These are phyloP conservation scores for Solanum ossicruentum DNA, from an alignment of 257 asterid species.

Conservation along the genomic window DNA sequence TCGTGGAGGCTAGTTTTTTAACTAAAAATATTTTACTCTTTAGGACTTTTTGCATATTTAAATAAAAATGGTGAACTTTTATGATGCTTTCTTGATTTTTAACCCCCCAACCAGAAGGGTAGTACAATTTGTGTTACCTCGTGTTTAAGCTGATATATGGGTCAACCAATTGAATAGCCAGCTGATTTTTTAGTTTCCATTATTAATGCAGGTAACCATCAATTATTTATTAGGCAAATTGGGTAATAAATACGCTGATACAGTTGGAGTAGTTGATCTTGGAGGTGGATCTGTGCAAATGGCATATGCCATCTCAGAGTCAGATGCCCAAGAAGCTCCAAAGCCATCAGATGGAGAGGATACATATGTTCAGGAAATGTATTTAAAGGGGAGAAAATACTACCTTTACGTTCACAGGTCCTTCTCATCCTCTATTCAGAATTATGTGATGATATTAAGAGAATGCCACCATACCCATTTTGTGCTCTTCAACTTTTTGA, in stretches of 20 bases:
- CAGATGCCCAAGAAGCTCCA: constrained; percentile 35
- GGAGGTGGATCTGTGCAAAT: constrained; percentile 53
- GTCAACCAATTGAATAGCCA: not conserved
- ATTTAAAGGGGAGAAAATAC: constrained; percentile 28
- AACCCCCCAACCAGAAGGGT: not conserved
- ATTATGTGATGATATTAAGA: not conserved
- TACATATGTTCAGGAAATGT: constrained; percentile 27
- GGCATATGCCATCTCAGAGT: constrained; percentile 38
- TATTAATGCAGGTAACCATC: constrained; percentile 37
- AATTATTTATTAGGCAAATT: constrained; percentile 52
- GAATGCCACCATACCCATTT: not conserved
- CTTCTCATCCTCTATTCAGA: not conserved
- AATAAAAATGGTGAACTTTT: not conserved
- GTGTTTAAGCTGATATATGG: not conserved
- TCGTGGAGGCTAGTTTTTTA: not conserved
- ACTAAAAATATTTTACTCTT: not conserved
- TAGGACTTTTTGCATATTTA: not conserved
- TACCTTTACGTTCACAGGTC: constrained; percentile 41
- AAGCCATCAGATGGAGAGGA: constrained; percentile 21
- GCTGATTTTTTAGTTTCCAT: not conserved
- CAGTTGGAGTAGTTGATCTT: constrained; percentile 67
- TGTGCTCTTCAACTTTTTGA: not conserved
- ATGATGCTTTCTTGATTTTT: not conserved
- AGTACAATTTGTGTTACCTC: not conserved
- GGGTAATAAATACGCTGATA: constrained; percentile 31